A percentile compares a stretch with the other conserved stretches of the same genome.
phyloP scores from a whole-genome alignment of 306 rosid genomes.

The Ceratonia siliqua region DNA sequence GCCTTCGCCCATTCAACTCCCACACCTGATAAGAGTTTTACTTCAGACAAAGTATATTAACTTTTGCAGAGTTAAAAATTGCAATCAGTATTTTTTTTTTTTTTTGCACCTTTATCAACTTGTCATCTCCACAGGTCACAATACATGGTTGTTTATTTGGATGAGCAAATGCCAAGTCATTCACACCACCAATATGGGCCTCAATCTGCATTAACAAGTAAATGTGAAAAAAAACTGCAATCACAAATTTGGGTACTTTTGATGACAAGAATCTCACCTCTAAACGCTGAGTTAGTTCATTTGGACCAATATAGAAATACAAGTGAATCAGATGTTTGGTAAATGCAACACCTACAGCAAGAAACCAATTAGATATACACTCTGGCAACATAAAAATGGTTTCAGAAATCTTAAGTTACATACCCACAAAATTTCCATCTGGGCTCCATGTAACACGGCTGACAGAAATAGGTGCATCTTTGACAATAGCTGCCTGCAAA shows the following conservation, averaged over 20 bases:
- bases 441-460: slow-evolving; percentile 89
- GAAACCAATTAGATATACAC: slow-evolving; percentile 39
- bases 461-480: slow-evolving; percentile 65
- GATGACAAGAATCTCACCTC: slow-evolving; percentile 59
- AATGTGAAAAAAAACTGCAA: slow-evolving; percentile 35
- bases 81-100: slow-evolving; percentile 26
- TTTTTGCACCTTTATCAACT: slow-evolving; percentile 69
- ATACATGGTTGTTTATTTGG: slow-evolving; percentile 76
- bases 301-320: slow-evolving; percentile 63
- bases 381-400: slow-evolving; percentile 24
- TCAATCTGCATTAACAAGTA: slow-evolving; percentile 56
- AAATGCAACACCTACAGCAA: slow-evolving; percentile 78
- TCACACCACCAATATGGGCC: slow-evolving; percentile 85
- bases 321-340: slow-evolving; percentile 82
- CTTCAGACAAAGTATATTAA: slow-evolving; percentile 37
- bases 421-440: slow-evolving; percentile 86
- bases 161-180: slow-evolving; percentile 92
- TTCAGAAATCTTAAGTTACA: slow-evolving; percentile 36
- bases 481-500: slow-evolving; percentile 61
- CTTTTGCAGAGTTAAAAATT: slow-evolving; percentile 24
- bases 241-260: slow-evolving; percentile 29
- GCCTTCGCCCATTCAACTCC: slow-evolving; percentile 67
- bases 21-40: slow-evolving; percentile 64
- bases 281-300: slow-evolving; percentile 63
- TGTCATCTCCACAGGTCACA: slow-evolving; percentile 91